These are phyloP conservation scores for Stellera chamaejasme DNA, from an alignment of 345 rosid genomes.

Conservation along the genomic window DNA sequence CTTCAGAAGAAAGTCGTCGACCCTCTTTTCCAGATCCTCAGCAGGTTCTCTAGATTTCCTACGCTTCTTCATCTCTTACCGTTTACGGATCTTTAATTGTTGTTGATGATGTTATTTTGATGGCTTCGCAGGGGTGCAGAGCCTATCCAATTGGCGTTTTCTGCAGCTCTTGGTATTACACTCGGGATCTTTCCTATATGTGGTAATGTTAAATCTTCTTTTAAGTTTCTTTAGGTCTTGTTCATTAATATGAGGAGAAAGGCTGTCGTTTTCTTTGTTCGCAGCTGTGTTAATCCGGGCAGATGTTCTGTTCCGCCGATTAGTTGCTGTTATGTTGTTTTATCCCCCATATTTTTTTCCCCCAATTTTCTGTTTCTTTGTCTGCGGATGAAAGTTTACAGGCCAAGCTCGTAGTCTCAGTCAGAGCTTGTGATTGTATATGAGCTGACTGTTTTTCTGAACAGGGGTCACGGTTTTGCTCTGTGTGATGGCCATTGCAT, in stretches of 20 bases:
- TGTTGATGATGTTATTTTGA: not conserved
- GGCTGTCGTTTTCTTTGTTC: not conserved
- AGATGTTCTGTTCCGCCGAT: too few relatives aligned
- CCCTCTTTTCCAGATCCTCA: conserved; percentile 67
- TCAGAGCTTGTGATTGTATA: conserved; percentile 3
- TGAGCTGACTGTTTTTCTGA: conserved; percentile 6
- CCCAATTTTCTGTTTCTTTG: not conserved
- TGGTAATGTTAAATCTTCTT: conserved; percentile 31
- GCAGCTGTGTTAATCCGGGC: too few relatives aligned
- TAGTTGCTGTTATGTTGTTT: not conserved
- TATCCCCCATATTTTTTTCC: not conserved
- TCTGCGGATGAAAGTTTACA: not conserved
- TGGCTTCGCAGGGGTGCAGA: conserved; percentile 55
- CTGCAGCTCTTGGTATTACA: conserved; percentile 83
- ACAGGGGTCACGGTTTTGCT: conserved; percentile 81
- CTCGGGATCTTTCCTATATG: conserved; percentile 89
- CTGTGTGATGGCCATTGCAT: conserved; percentile 76
- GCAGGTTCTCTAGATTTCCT: conserved; percentile 32
- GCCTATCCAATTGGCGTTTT: conserved; percentile 83
- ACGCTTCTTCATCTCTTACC: not conserved
- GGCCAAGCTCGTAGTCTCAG: not conserved
- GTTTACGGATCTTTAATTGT: not conserved
- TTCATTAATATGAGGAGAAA: not conserved
- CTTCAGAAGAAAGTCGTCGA: conserved; percentile 45
- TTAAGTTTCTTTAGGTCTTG: not conserved